Evolutionary conservation across 179 eudicot species (phyloP).

Genomic region (Pouteria campechiana): DNA sequence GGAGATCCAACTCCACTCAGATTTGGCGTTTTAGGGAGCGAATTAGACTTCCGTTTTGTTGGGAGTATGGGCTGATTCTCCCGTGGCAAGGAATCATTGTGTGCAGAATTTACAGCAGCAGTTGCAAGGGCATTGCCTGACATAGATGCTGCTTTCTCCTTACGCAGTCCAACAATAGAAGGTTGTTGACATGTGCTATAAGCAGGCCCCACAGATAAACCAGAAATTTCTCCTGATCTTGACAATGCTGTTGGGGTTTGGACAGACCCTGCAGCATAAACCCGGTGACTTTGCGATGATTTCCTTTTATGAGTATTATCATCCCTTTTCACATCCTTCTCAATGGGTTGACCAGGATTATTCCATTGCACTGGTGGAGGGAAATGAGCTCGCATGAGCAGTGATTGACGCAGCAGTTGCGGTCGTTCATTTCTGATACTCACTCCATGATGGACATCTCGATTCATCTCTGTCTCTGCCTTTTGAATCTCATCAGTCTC

Average conservation of each 20-base stretch:
- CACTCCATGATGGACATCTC: background rate
- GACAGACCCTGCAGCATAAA: background rate
- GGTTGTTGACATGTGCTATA: too few relatives aligned
- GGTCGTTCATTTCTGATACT: background rate
- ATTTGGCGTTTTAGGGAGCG: background rate
- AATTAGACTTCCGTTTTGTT: background rate
- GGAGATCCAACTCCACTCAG: constrained; percentile 2
- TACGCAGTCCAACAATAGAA: too few relatives aligned
- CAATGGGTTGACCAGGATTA: background rate
- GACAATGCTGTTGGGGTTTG: too few relatives aligned
- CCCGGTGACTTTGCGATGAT: background rate
- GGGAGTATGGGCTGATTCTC: background rate
- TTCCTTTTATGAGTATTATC: background rate
- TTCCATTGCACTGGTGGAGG: background rate
- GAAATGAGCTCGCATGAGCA: background rate
- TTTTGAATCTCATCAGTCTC: background rate
- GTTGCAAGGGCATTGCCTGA: too few relatives aligned
- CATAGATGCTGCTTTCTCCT: too few relatives aligned
- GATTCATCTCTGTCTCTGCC: background rate
- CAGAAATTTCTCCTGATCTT: too few relatives aligned
- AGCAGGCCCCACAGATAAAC: too few relatives aligned
- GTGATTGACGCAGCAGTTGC: background rate
- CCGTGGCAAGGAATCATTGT: background rate
- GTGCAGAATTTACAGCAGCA: background rate
- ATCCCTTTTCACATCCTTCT: background rate